A percentile compares a stretch with the other conserved stretches of the same genome.
These are phyloP conservation scores for Immersiella caudata DNA, from an alignment of 495 filamentous ascomycete genomes.

Conservation along the genomic window DNA sequence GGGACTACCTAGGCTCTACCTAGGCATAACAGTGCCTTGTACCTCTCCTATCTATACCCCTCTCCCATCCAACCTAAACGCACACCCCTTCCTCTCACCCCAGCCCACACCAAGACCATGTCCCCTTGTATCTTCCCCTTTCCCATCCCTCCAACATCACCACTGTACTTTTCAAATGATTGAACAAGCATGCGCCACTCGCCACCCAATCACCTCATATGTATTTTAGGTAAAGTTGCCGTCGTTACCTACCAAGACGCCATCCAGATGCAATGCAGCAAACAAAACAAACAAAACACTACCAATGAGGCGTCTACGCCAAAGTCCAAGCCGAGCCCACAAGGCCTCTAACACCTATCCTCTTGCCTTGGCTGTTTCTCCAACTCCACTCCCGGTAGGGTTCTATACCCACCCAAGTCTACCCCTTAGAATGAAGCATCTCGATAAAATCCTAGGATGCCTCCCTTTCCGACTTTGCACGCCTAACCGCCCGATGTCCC, in stretches of 20 bases:
- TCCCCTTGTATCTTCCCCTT: too few species aligned
- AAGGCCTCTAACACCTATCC: not conserved
- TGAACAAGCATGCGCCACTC: not conserved
- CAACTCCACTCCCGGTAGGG: too few species aligned
- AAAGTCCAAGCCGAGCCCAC: not conserved
- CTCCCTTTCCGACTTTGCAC: slow-evolving; percentile 1
- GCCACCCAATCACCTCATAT: not conserved
- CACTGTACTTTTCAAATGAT: not conserved
- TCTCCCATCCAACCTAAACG: too few species aligned
- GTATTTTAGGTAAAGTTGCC: not conserved
- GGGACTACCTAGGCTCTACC: too few species aligned
- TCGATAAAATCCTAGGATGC: not conserved
- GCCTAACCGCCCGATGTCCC: not conserved
- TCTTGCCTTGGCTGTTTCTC: not conserved
- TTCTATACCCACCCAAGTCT: too few species aligned
- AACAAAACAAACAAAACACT: not conserved
- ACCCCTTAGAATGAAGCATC: too few species aligned
- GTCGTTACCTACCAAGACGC: not conserved
- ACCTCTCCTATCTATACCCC: too few species aligned
- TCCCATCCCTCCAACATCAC: not conserved
- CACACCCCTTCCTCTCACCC: too few species aligned
- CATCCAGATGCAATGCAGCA: slow-evolving; percentile 10
- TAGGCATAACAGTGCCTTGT: too few species aligned
- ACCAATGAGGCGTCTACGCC: not conserved
- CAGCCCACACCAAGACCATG: too few species aligned